These are phyloP conservation scores for Setaria italica DNA, from an alignment of 202 grass and related monocot species.

Conservation along the genomic window DNA sequence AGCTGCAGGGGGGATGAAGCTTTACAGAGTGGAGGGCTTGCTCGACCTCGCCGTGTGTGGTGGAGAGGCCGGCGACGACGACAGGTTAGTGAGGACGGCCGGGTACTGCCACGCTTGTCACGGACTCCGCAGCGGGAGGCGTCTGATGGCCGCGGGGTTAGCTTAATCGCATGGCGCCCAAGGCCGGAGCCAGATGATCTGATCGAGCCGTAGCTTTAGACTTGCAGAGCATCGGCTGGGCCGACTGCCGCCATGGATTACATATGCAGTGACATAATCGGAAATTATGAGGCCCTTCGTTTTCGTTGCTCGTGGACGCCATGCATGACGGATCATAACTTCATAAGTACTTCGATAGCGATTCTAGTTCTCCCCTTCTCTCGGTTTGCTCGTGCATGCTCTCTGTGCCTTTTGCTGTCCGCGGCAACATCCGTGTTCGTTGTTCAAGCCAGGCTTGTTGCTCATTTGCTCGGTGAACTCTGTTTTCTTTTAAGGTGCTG, in stretches of 20 bases:
- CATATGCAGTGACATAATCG: slow-evolving; percentile 49
- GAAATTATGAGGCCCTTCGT: neutral
- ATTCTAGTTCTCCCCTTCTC: neutral
- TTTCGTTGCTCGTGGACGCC: neutral
- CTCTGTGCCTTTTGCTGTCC: neutral
- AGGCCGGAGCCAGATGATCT: neutral
- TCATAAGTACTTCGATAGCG: neutral
- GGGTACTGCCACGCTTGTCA: neutral
- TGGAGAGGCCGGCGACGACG: neutral
- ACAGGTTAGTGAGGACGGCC: neutral
- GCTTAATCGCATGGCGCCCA: slow-evolving; percentile 18
- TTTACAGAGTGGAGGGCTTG: slow-evolving; percentile 40
- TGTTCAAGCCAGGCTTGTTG: neutral
- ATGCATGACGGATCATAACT: neutral
- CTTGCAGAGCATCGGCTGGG: neutral
- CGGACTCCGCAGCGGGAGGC: neutral
- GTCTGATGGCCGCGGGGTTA: slow-evolving; percentile 5
- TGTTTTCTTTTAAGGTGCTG: neutral
- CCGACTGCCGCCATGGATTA: slow-evolving; percentile 29
- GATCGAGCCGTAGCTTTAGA: too few relatives aligned
- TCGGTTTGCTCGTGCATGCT: neutral
- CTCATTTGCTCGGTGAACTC: neutral
- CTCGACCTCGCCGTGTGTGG: neutral
- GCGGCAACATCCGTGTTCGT: neutral
- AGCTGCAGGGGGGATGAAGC: neutral